phyloP scores from a whole-genome alignment of 2,329 filamentous ascomycete genomes.

The Botrytis porri region DNA sequence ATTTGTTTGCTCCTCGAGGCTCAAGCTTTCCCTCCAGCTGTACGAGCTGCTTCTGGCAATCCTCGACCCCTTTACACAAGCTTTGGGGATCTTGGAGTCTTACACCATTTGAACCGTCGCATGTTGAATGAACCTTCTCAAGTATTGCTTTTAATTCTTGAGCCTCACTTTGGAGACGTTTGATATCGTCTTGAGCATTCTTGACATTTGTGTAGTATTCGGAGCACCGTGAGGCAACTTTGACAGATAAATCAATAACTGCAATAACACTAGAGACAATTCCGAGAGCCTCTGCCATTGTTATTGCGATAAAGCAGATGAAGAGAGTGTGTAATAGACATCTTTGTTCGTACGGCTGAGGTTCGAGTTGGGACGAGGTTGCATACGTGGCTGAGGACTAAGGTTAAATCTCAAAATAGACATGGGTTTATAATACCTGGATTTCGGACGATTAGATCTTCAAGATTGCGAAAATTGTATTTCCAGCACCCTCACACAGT shows the following conservation, averaged over 20 bases:
- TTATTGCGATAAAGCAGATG: slow-evolving; percentile 21
- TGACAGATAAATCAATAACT: slow-evolving; percentile 41
- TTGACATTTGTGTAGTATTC: slow-evolving; percentile 37
- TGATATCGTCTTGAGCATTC: slow-evolving; percentile 34
- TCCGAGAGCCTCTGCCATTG: slow-evolving; percentile 32
- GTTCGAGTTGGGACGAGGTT: slow-evolving; percentile 15
- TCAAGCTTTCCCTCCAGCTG: slow-evolving; percentile 32
- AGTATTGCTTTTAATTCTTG: slow-evolving; percentile 33
- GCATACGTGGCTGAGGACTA: too few species aligned
- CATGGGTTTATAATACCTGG: too few species aligned
- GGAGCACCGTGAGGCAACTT: slow-evolving; percentile 39
- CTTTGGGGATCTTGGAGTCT: slow-evolving; percentile 34
- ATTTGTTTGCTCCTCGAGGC: slow-evolving; percentile 30
- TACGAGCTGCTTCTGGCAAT: slow-evolving; percentile 29
- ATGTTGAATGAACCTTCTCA: slow-evolving; percentile 32
- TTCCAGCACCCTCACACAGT: too few species aligned
- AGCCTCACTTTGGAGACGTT: slow-evolving; percentile 37
- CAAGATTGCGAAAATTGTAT: too few species aligned
- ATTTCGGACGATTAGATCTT: too few species aligned
- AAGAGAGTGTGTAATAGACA: slow-evolving; percentile 23
- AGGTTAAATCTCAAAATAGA: too few species aligned
- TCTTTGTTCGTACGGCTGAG: slow-evolving; percentile 35
- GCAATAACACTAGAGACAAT: slow-evolving; percentile 41
- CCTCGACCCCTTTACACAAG: slow-evolving; percentile 28
- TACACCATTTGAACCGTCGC: slow-evolving; percentile 32